These are phyloP conservation scores for Chaetoceros tenuissimus DNA, from an alignment of 108 stramenopile species.

Conservation along the genomic window DNA sequence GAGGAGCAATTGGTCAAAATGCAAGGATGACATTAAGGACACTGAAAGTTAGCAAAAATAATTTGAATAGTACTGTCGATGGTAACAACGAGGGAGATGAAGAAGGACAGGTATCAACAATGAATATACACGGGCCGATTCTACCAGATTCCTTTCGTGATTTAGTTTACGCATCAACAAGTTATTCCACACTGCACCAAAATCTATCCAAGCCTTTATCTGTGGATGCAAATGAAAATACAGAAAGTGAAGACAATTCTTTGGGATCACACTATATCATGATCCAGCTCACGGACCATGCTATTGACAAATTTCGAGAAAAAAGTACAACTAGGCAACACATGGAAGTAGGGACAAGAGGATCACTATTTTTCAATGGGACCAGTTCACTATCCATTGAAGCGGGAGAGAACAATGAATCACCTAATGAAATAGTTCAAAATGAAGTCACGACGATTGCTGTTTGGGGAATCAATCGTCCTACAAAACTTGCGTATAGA, in stretches of 20 bases:
- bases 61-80: no score
- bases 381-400: no score
- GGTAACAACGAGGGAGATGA: no score
- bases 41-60: no score
- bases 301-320: not conserved
- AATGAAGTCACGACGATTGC: no score
- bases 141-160: slow-evolving; percentile 49
- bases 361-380: no score
- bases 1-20: no score
- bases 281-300: no score
- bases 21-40: no score
- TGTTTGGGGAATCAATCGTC: not conserved
- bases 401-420: no score
- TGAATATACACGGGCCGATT: slow-evolving; percentile 40
- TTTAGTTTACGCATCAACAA: slow-evolving; percentile 22
- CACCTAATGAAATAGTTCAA: no score
- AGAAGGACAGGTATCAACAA: no score
- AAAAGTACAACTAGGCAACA: not conserved
- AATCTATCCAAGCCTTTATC: not conserved
- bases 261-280: not conserved
- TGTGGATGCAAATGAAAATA: not conserved
- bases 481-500: not conserved
- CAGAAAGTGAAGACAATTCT: not conserved
- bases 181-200: not conserved
- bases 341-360: not conserved